Evolutionary conservation across 768 basidiomycete species (phyloP).

Genomic region (Suillus discolor): DNA sequence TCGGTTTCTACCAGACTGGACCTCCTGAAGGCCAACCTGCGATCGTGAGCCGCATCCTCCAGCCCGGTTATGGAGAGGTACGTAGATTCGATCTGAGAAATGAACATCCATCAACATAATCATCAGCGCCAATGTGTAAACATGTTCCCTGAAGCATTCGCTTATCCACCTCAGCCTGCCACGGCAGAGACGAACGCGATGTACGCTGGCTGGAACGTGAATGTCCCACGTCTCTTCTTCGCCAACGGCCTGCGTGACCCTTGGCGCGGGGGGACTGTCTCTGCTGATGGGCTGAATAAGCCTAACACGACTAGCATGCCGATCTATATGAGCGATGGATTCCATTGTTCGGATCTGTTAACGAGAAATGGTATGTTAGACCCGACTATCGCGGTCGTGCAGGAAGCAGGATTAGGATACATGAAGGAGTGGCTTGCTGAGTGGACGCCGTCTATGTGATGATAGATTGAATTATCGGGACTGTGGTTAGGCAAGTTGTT

Average conservation of each 20-base stretch:
- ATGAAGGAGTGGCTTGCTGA: conserved; percentile 60
- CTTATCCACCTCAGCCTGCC: conserved; percentile 45
- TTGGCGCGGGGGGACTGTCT: conserved; percentile 71
- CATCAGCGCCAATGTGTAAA: conserved; percentile 65
- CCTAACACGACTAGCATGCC: conserved; percentile 56
- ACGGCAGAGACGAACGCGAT: conserved; percentile 44
- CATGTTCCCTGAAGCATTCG: conserved; percentile 66
- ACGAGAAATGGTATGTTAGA: conserved; percentile 46
- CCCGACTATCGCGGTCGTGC: conserved; percentile 53
- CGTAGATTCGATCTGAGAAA: background rate
- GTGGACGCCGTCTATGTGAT: conserved; percentile 23
- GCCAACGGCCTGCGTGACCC: conserved; percentile 69
- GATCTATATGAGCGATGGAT: conserved; percentile 61
- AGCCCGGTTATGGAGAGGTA: conserved; percentile 33
- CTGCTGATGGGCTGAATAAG: conserved; percentile 50
- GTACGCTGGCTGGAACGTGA: conserved; percentile 69
- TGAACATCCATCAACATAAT: background rate
- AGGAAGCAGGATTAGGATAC: conserved; percentile 49
- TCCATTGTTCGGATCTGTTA: conserved; percentile 66
- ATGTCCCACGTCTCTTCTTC: conserved; percentile 62
- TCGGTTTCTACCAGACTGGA: conserved; percentile 51
- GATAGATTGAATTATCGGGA: background rate
- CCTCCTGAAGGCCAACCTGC: conserved; percentile 39
- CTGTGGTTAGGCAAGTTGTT: background rate
- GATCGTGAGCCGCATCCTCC: conserved; percentile 36